Base-by-base conservation (phyloP, 768 basidiomycete genomes). In the Boletus fagicola region DNA sequence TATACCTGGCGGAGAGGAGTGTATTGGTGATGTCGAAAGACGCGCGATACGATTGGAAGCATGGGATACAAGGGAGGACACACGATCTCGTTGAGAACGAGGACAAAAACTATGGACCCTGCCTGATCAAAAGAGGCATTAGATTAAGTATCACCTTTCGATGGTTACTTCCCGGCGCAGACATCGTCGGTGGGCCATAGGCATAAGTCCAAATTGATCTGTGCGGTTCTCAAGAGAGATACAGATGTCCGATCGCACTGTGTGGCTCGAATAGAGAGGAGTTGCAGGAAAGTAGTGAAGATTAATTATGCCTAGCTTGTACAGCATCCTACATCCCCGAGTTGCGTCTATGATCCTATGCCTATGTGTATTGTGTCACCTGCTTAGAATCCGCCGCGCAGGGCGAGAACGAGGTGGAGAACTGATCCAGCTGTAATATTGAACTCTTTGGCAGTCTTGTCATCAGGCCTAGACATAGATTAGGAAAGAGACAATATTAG, bases 351-450 rank as follows among this genome's bases (percentile, higher is more conserved):
- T 66, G 56, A 59, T 66, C 49, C 46, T 58, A 63, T 64, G 62
- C 54, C 53, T 60, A 62, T 60, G 59, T 52, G 61, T 49, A 61
- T 43, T 30, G 36, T 44, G 26, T 40, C 50, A 51, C 45, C 22
- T 47, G 54, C 31, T 63, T 80, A 76, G 86, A 74, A 75, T 18
- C 96, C 96, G 44, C 96, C 96, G 74, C 96, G 92, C 43, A 98
- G 84, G 8, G 96, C 94, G 47, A 98, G 86, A 54, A 98, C 96
- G 49, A 98, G 79, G 77, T 98, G 96, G 64, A 98, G 85, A 28
- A 92, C 90, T 26, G 90, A 82, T 54, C 96, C 95, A 4, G 92
- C 87, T 24, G 76, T 70, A 71, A 98, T 88, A 70, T 90, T 91
- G 73, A 86, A 86, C 12, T 94, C 92, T 61, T 81, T 82, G 6